Percentiles rank a stretch among this genome's conserved stretches.
phyloP scores from a whole-genome alignment of 208 protist genomes.

The Wallacemonas collosoma region DNA sequence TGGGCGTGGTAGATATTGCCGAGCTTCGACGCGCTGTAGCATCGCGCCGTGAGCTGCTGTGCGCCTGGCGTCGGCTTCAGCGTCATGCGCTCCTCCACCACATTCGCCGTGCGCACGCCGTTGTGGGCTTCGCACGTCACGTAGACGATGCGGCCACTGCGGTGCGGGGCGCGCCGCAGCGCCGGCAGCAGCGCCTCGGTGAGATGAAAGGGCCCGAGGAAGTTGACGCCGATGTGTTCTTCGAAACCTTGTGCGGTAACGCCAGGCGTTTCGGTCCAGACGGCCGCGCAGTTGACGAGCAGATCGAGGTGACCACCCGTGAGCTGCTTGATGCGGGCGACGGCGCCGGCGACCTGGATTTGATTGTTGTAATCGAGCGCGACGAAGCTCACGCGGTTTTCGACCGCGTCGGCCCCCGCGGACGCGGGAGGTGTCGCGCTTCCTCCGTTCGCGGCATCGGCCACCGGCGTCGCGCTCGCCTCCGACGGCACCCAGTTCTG shows the following conservation, averaged over 20 bases:
- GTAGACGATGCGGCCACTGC: constrained; percentile 70
- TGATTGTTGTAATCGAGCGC: constrained; percentile 68
- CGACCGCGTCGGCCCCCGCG: constrained; percentile 22
- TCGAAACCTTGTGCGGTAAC: constrained; percentile 71
- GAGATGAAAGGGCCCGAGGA: constrained; percentile 79
- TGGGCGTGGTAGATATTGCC: constrained; percentile 87
- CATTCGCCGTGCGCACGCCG: constrained; percentile 52
- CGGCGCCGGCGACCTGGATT: constrained; percentile 53
- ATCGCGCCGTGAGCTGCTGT: constrained; percentile 58
- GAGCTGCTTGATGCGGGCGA: constrained; percentile 64
- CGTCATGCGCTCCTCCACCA: constrained; percentile 71
- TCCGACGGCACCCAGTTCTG: background rate
- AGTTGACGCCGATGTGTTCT: constrained; percentile 84
- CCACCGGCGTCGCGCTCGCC: background rate
- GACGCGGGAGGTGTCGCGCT: background rate
- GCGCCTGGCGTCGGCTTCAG: constrained; percentile 45
- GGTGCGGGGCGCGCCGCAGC: constrained; percentile 43
- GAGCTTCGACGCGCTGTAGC: constrained; percentile 83
- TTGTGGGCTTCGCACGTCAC: constrained; percentile 80
- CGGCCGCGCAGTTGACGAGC: constrained; percentile 77
- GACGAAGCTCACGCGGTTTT: constrained; percentile 60
- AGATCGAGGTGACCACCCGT: constrained; percentile 65
- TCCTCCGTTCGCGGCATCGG: background rate
- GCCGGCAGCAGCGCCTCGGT: constrained; percentile 79
- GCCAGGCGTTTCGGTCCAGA: constrained; percentile 67